phyloP scores from a whole-genome alignment of 176 grass and related monocot genomes.

The Triticum urartu region DNA sequence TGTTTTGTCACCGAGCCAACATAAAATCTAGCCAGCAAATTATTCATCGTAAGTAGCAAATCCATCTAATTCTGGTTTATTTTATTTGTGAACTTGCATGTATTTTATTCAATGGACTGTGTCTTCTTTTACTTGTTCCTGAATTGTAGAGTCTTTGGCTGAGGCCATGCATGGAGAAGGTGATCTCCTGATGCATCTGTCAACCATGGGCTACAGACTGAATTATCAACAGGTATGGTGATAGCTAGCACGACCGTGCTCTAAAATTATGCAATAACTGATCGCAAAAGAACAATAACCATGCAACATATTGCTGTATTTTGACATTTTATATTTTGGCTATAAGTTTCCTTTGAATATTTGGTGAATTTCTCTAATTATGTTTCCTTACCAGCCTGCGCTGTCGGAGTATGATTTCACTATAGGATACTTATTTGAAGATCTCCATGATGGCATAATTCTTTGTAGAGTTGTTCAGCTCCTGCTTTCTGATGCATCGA shows the following conservation, averaged over 20 bases:
- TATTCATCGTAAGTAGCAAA: constrained; percentile 46
- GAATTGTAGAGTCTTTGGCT: constrained; percentile 58
- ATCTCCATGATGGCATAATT: constrained; percentile 68
- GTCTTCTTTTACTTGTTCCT: constrained; percentile 17
- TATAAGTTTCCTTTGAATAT: constrained; percentile 8
- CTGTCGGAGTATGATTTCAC: constrained; percentile 68
- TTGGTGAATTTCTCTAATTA: constrained; percentile 27
- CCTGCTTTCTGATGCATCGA: constrained; percentile 47
- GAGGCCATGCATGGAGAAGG: constrained; percentile 76
- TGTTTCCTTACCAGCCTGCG: constrained; percentile 38
- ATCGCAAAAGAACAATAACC: background rate
- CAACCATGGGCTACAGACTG: constrained; percentile 50
- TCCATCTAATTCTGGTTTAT: background rate
- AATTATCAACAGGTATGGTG: constrained; percentile 60
- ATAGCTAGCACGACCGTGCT: background rate
- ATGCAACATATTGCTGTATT: background rate
- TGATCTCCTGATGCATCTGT: constrained; percentile 61
- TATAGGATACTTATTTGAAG: constrained; percentile 56
- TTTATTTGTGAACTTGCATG: background rate
- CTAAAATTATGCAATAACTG: background rate
- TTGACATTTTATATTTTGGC: background rate
- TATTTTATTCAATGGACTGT: background rate
- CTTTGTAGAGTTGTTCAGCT: constrained; percentile 66
- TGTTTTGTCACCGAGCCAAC: constrained; percentile 50
- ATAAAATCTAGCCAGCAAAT: constrained; percentile 66